These are phyloP conservation scores for Naumovozyma baii DNA, from an alignment of 805 yeast genomes.

Conservation along the genomic window DNA sequence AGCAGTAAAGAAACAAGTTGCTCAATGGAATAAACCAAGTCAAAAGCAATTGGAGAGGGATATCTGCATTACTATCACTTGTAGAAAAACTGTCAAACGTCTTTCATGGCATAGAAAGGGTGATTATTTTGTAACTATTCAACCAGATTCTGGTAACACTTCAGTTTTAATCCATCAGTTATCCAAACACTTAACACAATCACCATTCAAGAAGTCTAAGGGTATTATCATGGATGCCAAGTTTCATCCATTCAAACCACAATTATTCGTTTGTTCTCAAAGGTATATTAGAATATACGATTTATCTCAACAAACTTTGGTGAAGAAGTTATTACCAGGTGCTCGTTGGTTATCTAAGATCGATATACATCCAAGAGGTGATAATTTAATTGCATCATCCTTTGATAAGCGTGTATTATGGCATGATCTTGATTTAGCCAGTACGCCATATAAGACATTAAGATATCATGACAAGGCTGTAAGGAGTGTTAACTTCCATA, in stretches of 20 bases:
- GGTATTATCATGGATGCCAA: constrained; percentile 94
- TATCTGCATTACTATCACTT: constrained; percentile 61
- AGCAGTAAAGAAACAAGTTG: constrained; percentile 42
- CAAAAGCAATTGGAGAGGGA: constrained; percentile 53
- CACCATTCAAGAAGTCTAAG: constrained; percentile 86
- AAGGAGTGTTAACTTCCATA: constrained; percentile 79
- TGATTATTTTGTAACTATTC: constrained; percentile 91
- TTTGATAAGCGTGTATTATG: constrained; percentile 91
- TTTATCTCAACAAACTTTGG: constrained; percentile 70
- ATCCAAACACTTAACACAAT: constrained; percentile 88
- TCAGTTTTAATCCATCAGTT: constrained; percentile 91
- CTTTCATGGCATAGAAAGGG: constrained; percentile 95
- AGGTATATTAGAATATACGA: constrained; percentile 87
- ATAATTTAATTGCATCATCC: constrained; percentile 83
- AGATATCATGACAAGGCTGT: constrained; percentile 95
- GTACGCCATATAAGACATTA: constrained; percentile 88
- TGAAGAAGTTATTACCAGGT: constrained; percentile 85
- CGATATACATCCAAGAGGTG: constrained; percentile 95
- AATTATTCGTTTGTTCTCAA: constrained; percentile 87
- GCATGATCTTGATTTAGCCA: constrained; percentile 88
- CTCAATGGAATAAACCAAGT: constrained; percentile 79
- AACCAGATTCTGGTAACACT: constrained; percentile 84
- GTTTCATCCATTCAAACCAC: constrained; percentile 95
- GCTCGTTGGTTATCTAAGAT: constrained; percentile 88
- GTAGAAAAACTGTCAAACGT: constrained; percentile 60